Evolutionary conservation across 108 stramenopile species (phyloP), one percentile per base, ranked within the genome.

Genomic region (Fragilariopsis cylindrus): DNA sequence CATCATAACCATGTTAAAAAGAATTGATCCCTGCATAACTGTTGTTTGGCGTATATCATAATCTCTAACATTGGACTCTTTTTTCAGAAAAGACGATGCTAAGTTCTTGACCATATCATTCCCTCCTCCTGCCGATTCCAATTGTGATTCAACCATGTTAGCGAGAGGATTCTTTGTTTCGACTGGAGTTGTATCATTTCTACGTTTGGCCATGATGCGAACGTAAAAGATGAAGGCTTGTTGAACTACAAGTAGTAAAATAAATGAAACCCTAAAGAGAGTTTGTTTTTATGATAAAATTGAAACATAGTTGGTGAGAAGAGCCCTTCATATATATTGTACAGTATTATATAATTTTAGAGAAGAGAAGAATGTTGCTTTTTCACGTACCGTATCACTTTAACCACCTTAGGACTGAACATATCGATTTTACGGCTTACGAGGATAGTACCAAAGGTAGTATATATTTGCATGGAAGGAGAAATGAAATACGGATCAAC

Each of bases 211-310:
- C 71, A 66, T 70, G 16, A 85, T 50, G 41, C 86, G 85, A 46
- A 88, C 90, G 69, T 90, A 92, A 8, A 90, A 55, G 44, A 95
- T 69, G 69, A 95, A 95, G 5, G 84, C 15, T 70, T 92, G 91
- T 58, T 82, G 68, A 0, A 71, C 45, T 0, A 70, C 45, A 4
- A 50, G 47, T 41, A 40, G 58, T 41, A 45, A 15, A 7, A 50
- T 15, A 48, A 57, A 70, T 21, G 64, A 5, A 41, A 8, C 48
- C 18, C 53, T 57, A 50, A 4, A 42, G 0, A 57, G 52, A 56
- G 19, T 30, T 30, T 2, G 30, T 30, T 30, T 30, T 30, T 30
- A 57, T n/a, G 45, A 43, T 55, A 12, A 12, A 43, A 69, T 54
- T 7, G 13, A 65, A 40, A 19, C 0, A 65, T 6, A n/a, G 21